phyloP scores from a whole-genome alignment of 768 basidiomycete species.

The Guyanaporus albipodus region DNA sequence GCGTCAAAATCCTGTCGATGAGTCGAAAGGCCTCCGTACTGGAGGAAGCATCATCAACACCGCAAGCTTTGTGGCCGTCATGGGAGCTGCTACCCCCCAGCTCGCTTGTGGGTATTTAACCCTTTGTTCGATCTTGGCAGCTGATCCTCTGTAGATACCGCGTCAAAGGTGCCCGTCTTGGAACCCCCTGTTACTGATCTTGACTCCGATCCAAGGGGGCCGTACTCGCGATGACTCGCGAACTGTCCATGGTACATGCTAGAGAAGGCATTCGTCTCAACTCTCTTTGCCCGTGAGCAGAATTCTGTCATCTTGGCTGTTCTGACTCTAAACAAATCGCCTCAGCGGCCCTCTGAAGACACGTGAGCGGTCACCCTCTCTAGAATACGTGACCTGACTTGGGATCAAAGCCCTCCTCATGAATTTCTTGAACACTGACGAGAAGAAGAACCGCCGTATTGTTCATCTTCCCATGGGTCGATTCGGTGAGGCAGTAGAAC shows the following conservation, averaged over 20 bases:
- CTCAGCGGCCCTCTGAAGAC: conserved; percentile 90
- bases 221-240: conserved; percentile 97
- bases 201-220: conserved; percentile 57
- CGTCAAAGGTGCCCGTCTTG: conserved; percentile 67
- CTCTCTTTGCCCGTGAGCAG: conserved; percentile 87
- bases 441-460: conserved; percentile 89
- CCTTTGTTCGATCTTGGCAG: not conserved
- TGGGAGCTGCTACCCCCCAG: conserved; percentile 98
- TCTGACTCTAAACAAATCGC: conserved; percentile 3
- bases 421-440: conserved; percentile 95
- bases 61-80: conserved; percentile 91
- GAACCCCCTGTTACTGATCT: conserved; percentile 4
- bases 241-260: conserved; percentile 97
- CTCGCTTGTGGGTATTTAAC: conserved; percentile 66
- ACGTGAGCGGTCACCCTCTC: conserved; percentile 49
- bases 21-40: conserved; percentile 68
- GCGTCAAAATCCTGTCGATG: conserved; percentile 86
- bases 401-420: conserved; percentile 74
- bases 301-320: not conserved
- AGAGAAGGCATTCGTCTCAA: conserved; percentile 96
- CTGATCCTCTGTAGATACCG: conserved; percentile 62
- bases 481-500: conserved; percentile 95
- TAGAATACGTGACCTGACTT: not conserved
- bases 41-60: conserved; percentile 97
- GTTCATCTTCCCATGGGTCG: conserved; percentile 95